phyloP scores from a whole-genome alignment of 768 basidiomycete genomes.

The Lactarius akahatsu region DNA sequence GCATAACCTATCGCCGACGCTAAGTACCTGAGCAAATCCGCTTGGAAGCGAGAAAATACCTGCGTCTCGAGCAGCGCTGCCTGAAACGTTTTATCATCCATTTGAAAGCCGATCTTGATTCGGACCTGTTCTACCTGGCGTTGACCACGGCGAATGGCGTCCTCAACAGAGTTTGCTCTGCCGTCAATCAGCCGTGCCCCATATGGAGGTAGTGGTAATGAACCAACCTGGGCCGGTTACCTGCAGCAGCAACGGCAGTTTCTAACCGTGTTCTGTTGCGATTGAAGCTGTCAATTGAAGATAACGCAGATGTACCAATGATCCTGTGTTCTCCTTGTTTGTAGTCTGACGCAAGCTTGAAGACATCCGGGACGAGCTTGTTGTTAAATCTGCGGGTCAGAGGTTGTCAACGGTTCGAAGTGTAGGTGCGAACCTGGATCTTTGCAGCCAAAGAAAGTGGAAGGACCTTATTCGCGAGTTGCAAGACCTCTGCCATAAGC shows the following conservation, averaged over 20 bases:
- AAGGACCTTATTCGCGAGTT: constrained; percentile 82
- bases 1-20: constrained; percentile 60
- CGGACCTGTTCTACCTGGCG: constrained; percentile 88
- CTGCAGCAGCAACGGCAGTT: constrained; percentile 39
- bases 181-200: not conserved
- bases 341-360: constrained; percentile 81
- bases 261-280: constrained; percentile 78
- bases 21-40: not conserved
- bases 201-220: not conserved
- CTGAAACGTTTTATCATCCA: constrained; percentile 94
- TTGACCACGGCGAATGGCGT: constrained; percentile 83
- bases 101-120: constrained; percentile 86
- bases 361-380: constrained; percentile 82
- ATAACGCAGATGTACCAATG: constrained; percentile 79
- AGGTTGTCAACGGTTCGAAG: not conserved
- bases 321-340: constrained; percentile 73
- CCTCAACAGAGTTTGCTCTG: constrained; percentile 81
- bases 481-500: constrained; percentile 87
- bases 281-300: constrained; percentile 89
- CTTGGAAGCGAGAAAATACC: constrained; percentile 40
- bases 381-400: constrained; percentile 11
- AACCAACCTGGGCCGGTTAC: constrained; percentile 62
- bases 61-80: constrained; percentile 81
- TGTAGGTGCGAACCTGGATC: constrained; percentile 60
- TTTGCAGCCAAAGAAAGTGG: constrained; percentile 79